phyloP scores from a whole-genome alignment of 2,329 filamentous ascomycete species.

The Leptodontidium sp. region DNA sequence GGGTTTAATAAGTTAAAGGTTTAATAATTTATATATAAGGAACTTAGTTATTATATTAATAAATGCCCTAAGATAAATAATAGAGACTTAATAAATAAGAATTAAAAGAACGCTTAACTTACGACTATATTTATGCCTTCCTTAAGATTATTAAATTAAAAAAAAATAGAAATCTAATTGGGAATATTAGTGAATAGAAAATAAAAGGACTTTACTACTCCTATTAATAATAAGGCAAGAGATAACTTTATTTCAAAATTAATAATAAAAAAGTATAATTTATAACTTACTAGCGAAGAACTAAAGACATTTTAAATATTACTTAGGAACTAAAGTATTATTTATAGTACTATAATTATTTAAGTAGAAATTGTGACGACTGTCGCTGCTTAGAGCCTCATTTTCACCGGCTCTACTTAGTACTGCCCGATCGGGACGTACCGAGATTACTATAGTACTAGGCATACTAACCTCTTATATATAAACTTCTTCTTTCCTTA shows the following conservation, averaged over 20 bases:
- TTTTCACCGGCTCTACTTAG: too few species aligned
- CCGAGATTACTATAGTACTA: too few species aligned
- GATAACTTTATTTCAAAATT: not conserved
- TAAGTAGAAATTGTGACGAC: not conserved
- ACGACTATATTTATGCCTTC: not conserved
- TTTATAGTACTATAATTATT: not conserved
- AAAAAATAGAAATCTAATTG: not conserved
- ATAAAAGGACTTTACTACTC: not conserved
- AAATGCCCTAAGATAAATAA: not conserved
- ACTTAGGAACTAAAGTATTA: not conserved
- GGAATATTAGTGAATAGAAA: not conserved
- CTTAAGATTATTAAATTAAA: not conserved
- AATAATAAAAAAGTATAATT: not conserved
- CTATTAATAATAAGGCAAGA: not conserved
- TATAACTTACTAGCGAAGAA: not conserved
- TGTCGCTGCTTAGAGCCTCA: too few species aligned
- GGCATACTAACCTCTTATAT: too few species aligned
- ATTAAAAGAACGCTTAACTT: not conserved
- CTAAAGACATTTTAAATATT: not conserved
- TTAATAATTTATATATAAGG: not conserved
- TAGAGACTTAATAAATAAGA: not conserved
- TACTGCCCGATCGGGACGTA: too few species aligned
- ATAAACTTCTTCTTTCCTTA: too few species aligned
- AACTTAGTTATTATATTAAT: not conserved
- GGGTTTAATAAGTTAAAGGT: not conserved